phyloP scores from a whole-genome alignment of 2,329 filamentous ascomycete species.

The Cordyceps sp. region DNA sequence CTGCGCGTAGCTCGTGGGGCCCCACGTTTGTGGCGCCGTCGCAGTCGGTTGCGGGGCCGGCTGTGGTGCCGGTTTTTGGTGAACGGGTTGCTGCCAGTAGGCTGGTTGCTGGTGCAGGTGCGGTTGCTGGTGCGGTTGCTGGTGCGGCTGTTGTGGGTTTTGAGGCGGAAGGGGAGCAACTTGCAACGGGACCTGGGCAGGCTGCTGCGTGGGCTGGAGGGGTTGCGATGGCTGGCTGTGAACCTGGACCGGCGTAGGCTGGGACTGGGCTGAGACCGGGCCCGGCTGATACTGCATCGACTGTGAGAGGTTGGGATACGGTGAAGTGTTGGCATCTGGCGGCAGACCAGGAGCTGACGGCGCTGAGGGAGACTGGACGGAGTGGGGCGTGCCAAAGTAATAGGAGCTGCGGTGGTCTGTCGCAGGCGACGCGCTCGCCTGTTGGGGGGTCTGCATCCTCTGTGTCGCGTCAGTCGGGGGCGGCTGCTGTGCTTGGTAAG shows the following conservation, averaged over 20 bases:
- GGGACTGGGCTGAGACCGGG: slow-evolving; percentile 18
- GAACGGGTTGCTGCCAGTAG: slow-evolving; percentile 19
- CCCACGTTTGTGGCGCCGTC: slow-evolving; percentile 22
- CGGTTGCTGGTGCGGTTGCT: slow-evolving; percentile 13
- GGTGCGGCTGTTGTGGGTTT: slow-evolving; percentile 1
- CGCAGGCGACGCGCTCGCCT: slow-evolving; percentile 10
- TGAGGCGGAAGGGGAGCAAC: neutral
- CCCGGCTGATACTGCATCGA: slow-evolving; percentile 26
- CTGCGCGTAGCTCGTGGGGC: slow-evolving; percentile 35
- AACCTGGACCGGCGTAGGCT: slow-evolving; percentile 14
- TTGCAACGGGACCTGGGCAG: neutral
- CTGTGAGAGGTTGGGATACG: slow-evolving; percentile 36
- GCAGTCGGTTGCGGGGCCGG: slow-evolving; percentile 9
- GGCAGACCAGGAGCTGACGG: slow-evolving; percentile 20
- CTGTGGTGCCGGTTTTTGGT: slow-evolving; percentile 12
- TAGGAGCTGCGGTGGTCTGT: slow-evolving; percentile 38
- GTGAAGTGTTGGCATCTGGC: slow-evolving; percentile 26
- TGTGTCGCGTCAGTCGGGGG: slow-evolving; percentile 8
- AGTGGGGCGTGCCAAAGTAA: slow-evolving; percentile 33
- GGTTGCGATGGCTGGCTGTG: slow-evolving; percentile 12
- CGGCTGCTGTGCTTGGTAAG: slow-evolving; percentile 9
- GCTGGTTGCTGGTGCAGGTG: slow-evolving; percentile 15
- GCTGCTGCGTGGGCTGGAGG: slow-evolving; percentile 11
- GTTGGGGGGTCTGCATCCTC: slow-evolving; percentile 13
- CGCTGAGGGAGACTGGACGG: slow-evolving; percentile 14